Evolutionary conservation across 2,329 filamentous ascomycete genomes (phyloP).

Genomic region (Fusarium scirpi): DNA sequence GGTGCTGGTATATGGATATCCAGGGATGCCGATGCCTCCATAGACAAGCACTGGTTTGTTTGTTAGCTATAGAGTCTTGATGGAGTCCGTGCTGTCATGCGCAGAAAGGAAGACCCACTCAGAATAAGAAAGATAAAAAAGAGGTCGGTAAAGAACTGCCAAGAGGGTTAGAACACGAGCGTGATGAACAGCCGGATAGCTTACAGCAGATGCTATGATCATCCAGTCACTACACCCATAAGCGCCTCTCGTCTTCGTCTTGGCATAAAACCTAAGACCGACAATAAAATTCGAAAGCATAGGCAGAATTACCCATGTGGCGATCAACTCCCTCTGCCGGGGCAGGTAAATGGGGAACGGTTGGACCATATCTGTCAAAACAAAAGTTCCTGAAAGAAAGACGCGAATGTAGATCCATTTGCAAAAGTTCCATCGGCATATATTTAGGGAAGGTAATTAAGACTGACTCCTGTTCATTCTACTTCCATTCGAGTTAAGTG

Average conservation of each 20-base stretch:
- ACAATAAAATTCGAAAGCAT: not conserved
- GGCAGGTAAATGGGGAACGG: conserved; percentile 14
- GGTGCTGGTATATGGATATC: conserved; percentile 18
- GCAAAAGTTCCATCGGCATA: conserved; percentile 13
- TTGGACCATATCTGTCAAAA: conserved; percentile 5
- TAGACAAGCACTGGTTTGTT: conserved; percentile 3
- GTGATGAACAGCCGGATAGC: accelerated
- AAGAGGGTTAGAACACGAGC: not conserved
- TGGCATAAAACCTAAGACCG: conserved; percentile 15
- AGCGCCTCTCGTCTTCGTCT: conserved; percentile 6
- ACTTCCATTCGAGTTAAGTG: not conserved
- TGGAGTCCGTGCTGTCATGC: accelerated
- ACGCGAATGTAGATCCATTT: conserved; percentile 3
- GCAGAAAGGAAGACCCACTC: not conserved
- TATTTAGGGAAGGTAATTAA: conserved; percentile 5
- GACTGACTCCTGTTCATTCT: not conserved
- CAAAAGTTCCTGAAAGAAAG: conserved; percentile 3
- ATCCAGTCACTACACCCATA: conserved; percentile 27
- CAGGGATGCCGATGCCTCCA: conserved; percentile 10
- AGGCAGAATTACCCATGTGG: not conserved
- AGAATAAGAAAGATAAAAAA: conserved; percentile 12
- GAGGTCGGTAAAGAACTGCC: conserved; percentile 4
- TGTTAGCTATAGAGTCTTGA: accelerated
- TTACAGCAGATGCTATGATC: conserved; percentile 5
- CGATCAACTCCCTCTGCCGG: conserved; percentile 7